Evolutionary conservation across 768 basidiomycete species (phyloP), one percentile per base, ranked within the genome.

Genomic region (Serpula lacrymans): DNA sequence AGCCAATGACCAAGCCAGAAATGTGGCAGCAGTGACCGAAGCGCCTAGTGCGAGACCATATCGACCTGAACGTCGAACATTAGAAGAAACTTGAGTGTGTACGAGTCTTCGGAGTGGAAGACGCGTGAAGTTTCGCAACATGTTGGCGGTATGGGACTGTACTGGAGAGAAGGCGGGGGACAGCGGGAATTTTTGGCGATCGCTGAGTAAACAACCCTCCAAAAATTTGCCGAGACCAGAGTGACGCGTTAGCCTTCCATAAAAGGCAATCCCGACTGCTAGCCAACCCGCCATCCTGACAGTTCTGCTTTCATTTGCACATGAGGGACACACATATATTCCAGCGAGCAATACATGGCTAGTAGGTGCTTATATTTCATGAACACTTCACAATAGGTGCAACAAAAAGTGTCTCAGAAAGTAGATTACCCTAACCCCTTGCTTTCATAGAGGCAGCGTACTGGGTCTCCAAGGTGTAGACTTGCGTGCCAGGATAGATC

Each of bases 101-200:
- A 83, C 31, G 39, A 69, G 68, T 55, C 78, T 67, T 43, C 73
- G 71, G 6, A 81, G 57, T 16, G 78, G 68, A 39, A 75, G 62
- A 64, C 71, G 75, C 51, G 75, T 62, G 13, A 79, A 59, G 45
- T 73, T 69, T 47, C 74, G 64, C 52, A 83, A 69, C 80, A 82
- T 84, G 45, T 42, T 35, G 39, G 29, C 31, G 28, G 42, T 17
- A 45, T 40, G 37, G 17, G 34, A 35, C 16, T 14, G n/a, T n/a
- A n/a, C n/a, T n/a, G 10, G n/a, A 27, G 29, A 26, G n/a, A 21
- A 39, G 14, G 9, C 11, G 5, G 13, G 25, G 5, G 12, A n/a
- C 26, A 17, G n/a, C 23, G 30, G 13, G 5, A n/a, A n/a, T n/a
- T n/a, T n/a, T n/a, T n/a, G n/a, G n/a, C n/a, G n/a, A n/a, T n/a